phyloP scores from a whole-genome alignment of 805 yeast genomes.

The Metschnikowia noctiluminum region DNA sequence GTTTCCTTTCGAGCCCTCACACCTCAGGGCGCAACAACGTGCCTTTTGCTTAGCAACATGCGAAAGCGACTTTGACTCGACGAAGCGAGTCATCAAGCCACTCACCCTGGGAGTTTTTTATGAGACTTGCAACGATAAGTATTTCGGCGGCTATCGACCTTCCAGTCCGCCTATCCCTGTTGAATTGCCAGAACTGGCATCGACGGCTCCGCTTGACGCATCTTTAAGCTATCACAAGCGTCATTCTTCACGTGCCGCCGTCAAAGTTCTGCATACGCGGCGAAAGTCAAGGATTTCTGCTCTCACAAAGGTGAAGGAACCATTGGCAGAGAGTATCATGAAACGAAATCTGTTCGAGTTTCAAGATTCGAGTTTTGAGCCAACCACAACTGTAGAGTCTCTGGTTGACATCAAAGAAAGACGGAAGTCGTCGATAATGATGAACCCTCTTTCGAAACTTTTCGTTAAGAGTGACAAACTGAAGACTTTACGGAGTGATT shows the following conservation, averaged over 20 bases:
- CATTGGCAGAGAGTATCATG: background rate
- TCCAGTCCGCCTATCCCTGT: conserved; percentile 18
- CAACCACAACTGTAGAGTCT: conserved; percentile 1
- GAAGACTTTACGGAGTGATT: conserved; percentile 3
- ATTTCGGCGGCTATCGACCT: conserved; percentile 11
- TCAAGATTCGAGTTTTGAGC: background rate
- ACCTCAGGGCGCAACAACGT: conserved; percentile 19
- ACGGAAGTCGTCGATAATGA: conserved; percentile 6
- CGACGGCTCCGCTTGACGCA: background rate
- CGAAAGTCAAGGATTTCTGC: conserved; percentile 5
- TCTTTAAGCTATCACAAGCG: conserved; percentile 7
- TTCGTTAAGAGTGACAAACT: conserved; percentile 11
- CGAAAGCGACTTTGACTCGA: conserved; percentile 13
- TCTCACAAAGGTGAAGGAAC: conserved; percentile 3
- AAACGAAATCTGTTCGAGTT: conserved; percentile 2
- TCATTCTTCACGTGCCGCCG: conserved; percentile 8
- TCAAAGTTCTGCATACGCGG: conserved; percentile 6
- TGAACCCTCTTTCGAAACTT: conserved; percentile 14
- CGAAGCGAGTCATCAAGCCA: conserved; percentile 15
- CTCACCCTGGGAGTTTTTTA: conserved; percentile 14
- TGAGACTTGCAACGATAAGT: conserved; percentile 8
- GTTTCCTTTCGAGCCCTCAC: conserved; percentile 17
- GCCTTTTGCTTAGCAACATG: conserved; percentile 14
- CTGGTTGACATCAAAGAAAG: background rate
- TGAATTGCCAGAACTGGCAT: conserved; percentile 10